Percentiles rank a stretch among this genome's conserved stretches.
These are phyloP conservation scores for Paramecium sexaurelia DNA, from an alignment of 73 alveolate species.

Conservation along the genomic window DNA sequence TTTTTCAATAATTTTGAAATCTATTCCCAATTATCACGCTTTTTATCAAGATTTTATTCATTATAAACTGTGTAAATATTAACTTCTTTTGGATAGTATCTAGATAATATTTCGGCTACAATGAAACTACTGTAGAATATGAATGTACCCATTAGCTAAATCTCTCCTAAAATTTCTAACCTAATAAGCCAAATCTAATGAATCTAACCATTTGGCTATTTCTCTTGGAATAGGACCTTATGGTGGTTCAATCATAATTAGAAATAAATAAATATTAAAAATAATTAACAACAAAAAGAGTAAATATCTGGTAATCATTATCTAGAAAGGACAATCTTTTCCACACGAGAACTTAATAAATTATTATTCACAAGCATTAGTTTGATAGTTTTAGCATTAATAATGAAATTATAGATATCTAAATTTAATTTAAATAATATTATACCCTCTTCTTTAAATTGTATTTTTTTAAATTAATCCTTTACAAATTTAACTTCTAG, in stretches of 20 bases:
- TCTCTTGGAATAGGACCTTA: conserved; percentile 69
- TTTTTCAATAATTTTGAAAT: conserved; percentile 58
- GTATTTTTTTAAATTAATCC: background rate
- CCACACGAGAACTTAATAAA: background rate
- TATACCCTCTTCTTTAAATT: background rate
- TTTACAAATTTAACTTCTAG: background rate
- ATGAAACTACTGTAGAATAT: conserved; percentile 14
- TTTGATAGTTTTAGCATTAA: background rate
- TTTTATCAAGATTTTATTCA: conserved; percentile 48
- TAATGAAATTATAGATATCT: conserved; percentile 5
- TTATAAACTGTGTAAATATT: conserved; percentile 62
- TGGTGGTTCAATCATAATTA: conserved; percentile 6
- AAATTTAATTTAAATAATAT: background rate
- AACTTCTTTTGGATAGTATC: conserved; percentile 63
- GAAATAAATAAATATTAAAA: background rate
- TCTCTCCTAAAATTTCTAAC: conserved; percentile 69
- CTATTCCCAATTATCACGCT: conserved; percentile 68
- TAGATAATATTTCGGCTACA: conserved; percentile 63
- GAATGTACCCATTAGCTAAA: conserved; percentile 64
- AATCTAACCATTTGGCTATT: conserved; percentile 64
- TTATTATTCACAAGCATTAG: conserved; percentile 32
- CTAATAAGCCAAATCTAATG: conserved; percentile 66
- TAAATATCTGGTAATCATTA: background rate
- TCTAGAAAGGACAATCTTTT: background rate
- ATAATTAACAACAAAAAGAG: background rate